Evolutionary conservation across 2,329 filamentous ascomycete species (phyloP), one percentile per base, ranked within the genome.

Genomic region (Fusarium globosum): DNA sequence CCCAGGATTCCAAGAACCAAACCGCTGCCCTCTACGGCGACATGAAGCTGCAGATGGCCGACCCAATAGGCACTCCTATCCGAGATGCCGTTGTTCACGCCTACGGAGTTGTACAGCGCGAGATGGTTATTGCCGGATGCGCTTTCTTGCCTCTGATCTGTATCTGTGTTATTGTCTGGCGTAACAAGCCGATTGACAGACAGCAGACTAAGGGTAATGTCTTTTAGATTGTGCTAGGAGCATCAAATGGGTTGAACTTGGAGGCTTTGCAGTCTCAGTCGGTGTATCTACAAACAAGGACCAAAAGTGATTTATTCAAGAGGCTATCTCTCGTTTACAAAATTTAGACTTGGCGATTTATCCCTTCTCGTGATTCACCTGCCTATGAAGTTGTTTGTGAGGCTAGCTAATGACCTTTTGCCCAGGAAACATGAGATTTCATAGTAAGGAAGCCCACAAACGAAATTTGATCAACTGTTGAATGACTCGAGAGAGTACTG

Each of bases 41-140:
- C 72, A 77, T 92, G 45, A 80, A 79, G 5, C 83, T 83, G 21
- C 90, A 92, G 71, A 80, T 89, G 6, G 81, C 79, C 52, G 89
- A 89, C 75, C 80, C 83, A 0, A 76, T 84, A 18, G 88, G 87
- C 4, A 84, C 76, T 14, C 80, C 83, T 0, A 82, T 82, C 18
- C 79, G 89, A 7, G 69, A 83, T n/a, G 90, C 85, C 2, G 90
- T 92, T 77, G 87, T 91, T 74, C 77, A 83, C 15, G 87, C 90
- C 1, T 92, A 92, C 68, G 85, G 82, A 7, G 85, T 87, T 68
- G 84, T 86, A 2, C 86, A 88, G 81, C 82, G 82, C 55, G 78
- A 82, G 42, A 86, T 89, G 85, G 78, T 88, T 28, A 80, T 81
- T 26, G 80, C 81, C 3, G 81, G 81, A 3, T 80, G 79, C 4